phyloP scores from a whole-genome alignment of 2,329 filamentous ascomycete genomes.

The Fusarium zealandicum region DNA sequence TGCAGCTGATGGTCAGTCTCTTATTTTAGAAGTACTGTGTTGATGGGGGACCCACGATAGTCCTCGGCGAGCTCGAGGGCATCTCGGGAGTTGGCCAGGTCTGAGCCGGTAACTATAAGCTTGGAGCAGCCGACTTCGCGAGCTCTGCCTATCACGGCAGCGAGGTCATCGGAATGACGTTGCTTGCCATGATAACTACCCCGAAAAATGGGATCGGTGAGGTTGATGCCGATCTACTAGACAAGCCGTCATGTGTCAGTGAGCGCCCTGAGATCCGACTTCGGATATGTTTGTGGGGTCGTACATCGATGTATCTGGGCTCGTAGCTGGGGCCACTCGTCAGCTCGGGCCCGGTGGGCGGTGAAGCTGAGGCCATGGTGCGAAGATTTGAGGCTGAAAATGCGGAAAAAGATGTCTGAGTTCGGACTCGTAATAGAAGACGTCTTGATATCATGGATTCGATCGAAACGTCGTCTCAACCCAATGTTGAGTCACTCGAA shows the following conservation, averaged over 20 bases:
- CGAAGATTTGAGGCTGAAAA: constrained; percentile 15
- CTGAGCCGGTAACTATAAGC: constrained; percentile 92
- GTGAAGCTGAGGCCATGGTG: constrained; percentile 42
- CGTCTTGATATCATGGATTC: constrained; percentile 36
- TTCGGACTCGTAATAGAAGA: constrained; percentile 23
- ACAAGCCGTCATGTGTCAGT: constrained; percentile 27
- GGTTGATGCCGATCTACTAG: constrained; percentile 85
- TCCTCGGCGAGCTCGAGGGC: constrained; percentile 76
- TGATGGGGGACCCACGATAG: constrained; percentile 65
- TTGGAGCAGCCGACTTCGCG: constrained; percentile 82
- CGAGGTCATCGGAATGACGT: constrained; percentile 75
- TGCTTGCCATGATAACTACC: constrained; percentile 84
- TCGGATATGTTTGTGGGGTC: constrained; percentile 33
- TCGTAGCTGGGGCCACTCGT: constrained; percentile 36
- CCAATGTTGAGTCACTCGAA: constrained; percentile 24
- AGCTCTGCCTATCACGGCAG: constrained; percentile 80
- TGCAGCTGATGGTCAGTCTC: constrained; percentile 45
- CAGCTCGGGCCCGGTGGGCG: constrained; percentile 22
- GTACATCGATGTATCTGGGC: constrained; percentile 69
- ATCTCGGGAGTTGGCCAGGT: constrained; percentile 77
- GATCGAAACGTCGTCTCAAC: neutral
- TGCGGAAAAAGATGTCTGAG: constrained; percentile 7
- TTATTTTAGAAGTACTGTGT: neutral
- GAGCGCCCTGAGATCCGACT: constrained; percentile 5
- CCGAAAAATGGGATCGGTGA: constrained; percentile 89